Conservation (phyloP, 306 rosid species). For the Mimosa bimucronata region DNA sequence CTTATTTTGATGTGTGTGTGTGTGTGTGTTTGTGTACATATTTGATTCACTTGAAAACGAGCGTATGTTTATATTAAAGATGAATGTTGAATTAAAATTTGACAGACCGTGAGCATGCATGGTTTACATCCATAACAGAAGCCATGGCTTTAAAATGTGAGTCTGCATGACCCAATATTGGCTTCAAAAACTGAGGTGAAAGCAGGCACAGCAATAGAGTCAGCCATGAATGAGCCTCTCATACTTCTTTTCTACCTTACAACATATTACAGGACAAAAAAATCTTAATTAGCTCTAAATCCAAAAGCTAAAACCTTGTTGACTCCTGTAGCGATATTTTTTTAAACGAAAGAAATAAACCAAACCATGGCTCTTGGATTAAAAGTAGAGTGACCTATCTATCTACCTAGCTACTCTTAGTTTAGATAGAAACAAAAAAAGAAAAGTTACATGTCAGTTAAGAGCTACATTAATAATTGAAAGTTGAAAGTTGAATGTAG, state of each 20-base stretch:
- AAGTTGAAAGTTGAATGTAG: background rate
- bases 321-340: background rate
- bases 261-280: background rate
- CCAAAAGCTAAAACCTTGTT: background rate
- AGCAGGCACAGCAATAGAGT: background rate
- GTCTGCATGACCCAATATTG: conserved; percentile 32
- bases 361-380: background rate
- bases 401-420: background rate
- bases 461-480: background rate
- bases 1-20: background rate
- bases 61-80: background rate
- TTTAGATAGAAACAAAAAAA: background rate
- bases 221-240: conserved; percentile 35
- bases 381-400: conserved; percentile 5
- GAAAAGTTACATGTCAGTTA: background rate
- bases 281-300: background rate
- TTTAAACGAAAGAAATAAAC: background rate
- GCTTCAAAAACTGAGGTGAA: conserved; percentile 8
- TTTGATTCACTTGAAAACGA: no score
- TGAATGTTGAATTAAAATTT: background rate
- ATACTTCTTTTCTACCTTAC: conserved; percentile 13
- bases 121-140: conserved; percentile 11
- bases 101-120: background rate
- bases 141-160: conserved; percentile 20
- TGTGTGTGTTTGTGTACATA: no score